A percentile compares a stretch with the other conserved stretches of the same genome.
These are phyloP conservation scores for Verbena officinalis DNA, from an alignment of 257 asterid genomes.

Conservation along the genomic window DNA sequence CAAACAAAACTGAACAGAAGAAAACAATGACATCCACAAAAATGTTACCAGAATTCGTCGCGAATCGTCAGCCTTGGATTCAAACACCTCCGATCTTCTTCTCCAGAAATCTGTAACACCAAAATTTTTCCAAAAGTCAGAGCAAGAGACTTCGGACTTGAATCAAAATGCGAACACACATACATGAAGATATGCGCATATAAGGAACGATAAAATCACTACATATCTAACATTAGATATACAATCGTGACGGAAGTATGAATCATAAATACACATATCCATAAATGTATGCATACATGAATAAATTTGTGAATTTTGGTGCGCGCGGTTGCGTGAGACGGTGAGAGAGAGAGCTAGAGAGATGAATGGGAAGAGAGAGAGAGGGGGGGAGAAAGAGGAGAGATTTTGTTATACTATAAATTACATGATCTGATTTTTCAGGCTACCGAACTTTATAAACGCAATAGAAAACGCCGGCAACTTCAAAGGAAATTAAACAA, in stretches of 20 bases:
- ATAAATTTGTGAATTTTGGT: conserved; percentile 9
- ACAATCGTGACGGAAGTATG: conserved; percentile 27
- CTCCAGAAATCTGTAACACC: conserved; percentile 36
- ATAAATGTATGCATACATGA: conserved; percentile 18
- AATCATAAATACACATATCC: conserved; percentile 1
- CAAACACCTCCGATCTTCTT: conserved; percentile 41
- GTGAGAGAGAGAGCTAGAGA: conserved; percentile 14
- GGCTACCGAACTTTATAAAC: neutral
- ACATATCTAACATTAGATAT: neutral
- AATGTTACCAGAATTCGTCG: conserved; percentile 21
- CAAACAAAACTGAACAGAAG: neutral
- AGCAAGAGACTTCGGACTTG: conserved; percentile 10
- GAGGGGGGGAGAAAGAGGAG: conserved; percentile 15
- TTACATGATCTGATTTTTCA: conserved; percentile 24
- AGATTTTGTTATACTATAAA: neutral
- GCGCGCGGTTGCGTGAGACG: neutral
- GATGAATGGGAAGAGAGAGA: neutral
- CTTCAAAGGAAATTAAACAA: neutral
- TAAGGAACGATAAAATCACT: conserved; percentile 19
- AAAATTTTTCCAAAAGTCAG: conserved; percentile 2
- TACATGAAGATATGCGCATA: neutral
- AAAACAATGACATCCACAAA: conserved; percentile 10
- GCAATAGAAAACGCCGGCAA: conserved; percentile 24
- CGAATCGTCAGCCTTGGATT: conserved; percentile 34
- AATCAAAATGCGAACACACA: neutral